Evolutionary conservation across 2,329 filamentous ascomycete genomes (phyloP).

Genomic region (Lojkania enalia): DNA sequence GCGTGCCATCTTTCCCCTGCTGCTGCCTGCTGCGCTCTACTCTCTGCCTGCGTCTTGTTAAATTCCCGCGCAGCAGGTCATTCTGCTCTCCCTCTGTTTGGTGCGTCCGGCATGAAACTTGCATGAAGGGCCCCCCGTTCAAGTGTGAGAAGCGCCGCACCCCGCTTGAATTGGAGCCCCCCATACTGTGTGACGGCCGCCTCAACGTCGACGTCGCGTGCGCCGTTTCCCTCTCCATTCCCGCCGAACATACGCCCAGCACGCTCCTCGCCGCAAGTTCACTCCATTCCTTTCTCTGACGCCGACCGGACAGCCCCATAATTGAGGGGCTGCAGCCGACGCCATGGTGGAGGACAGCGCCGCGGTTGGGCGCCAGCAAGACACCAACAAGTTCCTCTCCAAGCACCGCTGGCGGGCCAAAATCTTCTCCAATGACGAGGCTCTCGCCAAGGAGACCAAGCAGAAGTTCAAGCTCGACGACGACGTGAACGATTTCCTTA

Average conservation of each 20-base stretch:
- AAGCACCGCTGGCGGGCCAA: constrained; percentile 56
- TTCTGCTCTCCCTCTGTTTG: no score
- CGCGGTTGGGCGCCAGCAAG: no score
- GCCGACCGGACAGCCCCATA: neutral
- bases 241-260: constrained; percentile 9
- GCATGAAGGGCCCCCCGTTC: no score
- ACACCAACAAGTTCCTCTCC: constrained; percentile 43
- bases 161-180: no score
- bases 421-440: constrained; percentile 50
- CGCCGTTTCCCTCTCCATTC: constrained; percentile 10
- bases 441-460: constrained; percentile 30
- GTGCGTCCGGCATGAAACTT: no score
- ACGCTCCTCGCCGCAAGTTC: neutral
- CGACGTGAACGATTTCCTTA: constrained; percentile 62
- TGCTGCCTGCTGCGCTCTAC: no score
- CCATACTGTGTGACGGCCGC: constrained; percentile 2
- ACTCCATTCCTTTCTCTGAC: neutral
- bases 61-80: no score
- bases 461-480: constrained; percentile 43
- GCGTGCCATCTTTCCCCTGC: no score
- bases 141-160: no score
- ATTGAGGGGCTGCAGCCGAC: constrained; percentile 3
- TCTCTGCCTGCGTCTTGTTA: no score
- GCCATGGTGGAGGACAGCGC: constrained; percentile 39
- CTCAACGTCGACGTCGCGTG: constrained; percentile 21